Evolutionary conservation across 345 rosid species (phyloP).

Genomic region (Microcos paniculata): DNA sequence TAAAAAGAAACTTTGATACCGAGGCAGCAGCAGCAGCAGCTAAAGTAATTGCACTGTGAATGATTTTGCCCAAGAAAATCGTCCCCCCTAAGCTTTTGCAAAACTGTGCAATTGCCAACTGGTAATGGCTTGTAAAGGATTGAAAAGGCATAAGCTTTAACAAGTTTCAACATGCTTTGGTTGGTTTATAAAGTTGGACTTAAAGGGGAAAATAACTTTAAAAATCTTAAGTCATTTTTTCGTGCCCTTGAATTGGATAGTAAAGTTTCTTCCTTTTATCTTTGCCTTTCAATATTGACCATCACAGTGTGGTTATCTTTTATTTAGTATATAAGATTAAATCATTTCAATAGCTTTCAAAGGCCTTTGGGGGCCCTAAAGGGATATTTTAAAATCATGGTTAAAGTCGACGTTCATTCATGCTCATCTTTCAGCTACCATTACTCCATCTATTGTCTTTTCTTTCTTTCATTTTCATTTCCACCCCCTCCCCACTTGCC

Average conservation of each 20-base stretch:
- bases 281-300: conserved; percentile 38
- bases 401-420: conserved; percentile 32
- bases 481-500: too few relatives aligned
- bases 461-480: conserved; percentile 3
- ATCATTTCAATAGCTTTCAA: neutral
- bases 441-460: conserved; percentile 11
- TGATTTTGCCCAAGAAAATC: neutral
- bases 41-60: neutral
- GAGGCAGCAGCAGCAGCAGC: too few relatives aligned
- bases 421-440: conserved; percentile 36
- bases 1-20: too few relatives aligned
- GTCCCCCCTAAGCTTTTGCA: neutral
- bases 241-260: conserved; percentile 40
- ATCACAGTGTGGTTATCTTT: conserved; percentile 35
- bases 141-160: conserved; percentile 26
- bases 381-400: conserved; percentile 23
- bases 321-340: neutral
- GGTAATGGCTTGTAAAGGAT: conserved; percentile 5
- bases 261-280: conserved; percentile 36
- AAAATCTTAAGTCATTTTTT: conserved; percentile 36
- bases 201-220: conserved; percentile 40
- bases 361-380: conserved; percentile 27
- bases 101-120: neutral
- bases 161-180: conserved; percentile 31
- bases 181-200: conserved; percentile 28